phyloP scores from a whole-genome alignment of 352 stramenopile genomes.

The Nothophytophthora sp. region DNA sequence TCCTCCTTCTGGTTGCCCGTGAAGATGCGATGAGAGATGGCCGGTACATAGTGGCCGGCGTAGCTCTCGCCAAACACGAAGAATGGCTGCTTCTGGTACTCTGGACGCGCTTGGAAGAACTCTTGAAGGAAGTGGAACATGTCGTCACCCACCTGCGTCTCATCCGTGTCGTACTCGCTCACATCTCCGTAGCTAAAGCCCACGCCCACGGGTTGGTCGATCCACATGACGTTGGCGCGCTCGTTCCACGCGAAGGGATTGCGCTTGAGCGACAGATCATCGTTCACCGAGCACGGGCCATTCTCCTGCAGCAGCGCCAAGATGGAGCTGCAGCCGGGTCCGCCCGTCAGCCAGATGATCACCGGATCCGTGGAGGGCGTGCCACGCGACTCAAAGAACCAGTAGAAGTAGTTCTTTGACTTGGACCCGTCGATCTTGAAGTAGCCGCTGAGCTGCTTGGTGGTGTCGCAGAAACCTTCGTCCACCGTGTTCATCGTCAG shows the following conservation, averaged over 20 bases:
- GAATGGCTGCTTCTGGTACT: constrained; percentile 91
- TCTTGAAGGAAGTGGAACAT: constrained; percentile 96
- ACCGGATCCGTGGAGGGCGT: constrained; percentile 89
- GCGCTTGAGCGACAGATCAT: constrained; percentile 84
- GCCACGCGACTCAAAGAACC: constrained; percentile 94
- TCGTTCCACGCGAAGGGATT: constrained; percentile 95
- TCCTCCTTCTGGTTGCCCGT: constrained; percentile 64
- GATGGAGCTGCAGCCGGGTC: constrained; percentile 93
- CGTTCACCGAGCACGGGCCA: constrained; percentile 93
- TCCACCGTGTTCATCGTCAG: constrained; percentile 61
- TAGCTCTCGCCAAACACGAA: constrained; percentile 95
- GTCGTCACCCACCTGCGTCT: constrained; percentile 94
- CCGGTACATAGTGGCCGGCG: constrained; percentile 94
- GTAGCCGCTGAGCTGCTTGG: constrained; percentile 82
- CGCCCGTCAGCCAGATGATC: constrained; percentile 98
- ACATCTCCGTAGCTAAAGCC: constrained; percentile 94
- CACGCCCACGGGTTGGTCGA: constrained; percentile 95
- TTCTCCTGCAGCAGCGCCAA: constrained; percentile 96
- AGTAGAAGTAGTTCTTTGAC: constrained; percentile 97
- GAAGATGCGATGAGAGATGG: constrained; percentile 79
- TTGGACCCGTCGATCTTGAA: constrained; percentile 82
- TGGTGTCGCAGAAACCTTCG: constrained; percentile 69
- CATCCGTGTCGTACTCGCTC: constrained; percentile 88
- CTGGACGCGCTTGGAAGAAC: constrained; percentile 90
- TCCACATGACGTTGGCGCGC: constrained; percentile 95